Evolutionary conservation across 225 moss, liverwort and hornwort genomes (phyloP), one percentile per base, ranked within the genome.

Genomic region (Polytrichum formosum): DNA sequence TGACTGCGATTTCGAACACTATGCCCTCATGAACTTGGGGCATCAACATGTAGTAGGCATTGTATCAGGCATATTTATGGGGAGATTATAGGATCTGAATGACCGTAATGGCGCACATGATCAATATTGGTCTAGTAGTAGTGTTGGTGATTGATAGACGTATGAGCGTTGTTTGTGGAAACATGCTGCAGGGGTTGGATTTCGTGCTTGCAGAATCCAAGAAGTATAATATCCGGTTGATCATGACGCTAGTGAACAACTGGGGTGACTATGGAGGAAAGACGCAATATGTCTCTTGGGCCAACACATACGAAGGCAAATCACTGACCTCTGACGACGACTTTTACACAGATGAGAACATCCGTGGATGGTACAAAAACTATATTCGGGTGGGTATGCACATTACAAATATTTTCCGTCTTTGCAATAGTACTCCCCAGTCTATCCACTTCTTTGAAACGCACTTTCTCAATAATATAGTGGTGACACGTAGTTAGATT

Each of bases 221-320:
- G 72, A 78, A 73, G 60, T 53, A 70, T 22, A 79, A 73, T 16
- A 79, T 88, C 53, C 77, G 81, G 64, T 70, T 90, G 64, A 81
- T 90, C 56, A 75, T 90, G 64, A 88, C 79, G 76, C 67, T 88
- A 1, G 79, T 85, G 33, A 88, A 90, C 77, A 88, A 83, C 68
- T 74, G 81, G 54, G 63, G 61, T 13, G 81, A 77, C 68, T 88
- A 71, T 28, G 90, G 90, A 61, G 88, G 90, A 46, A 83, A 85
- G 69, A 60, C 75, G 22, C 73, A 90, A 74, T 90, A 90, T 59
- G 88, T 88, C 20, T 55, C 77, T 33, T 88, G 90, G 90, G 90
- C 88, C 1, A 85, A 88, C 35, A 59, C 75, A 4, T 69, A 79
- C 10, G 79, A 76, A 29, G 85, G 79, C 30, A 65, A 67, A 26